Conservation (phyloP, 179 eudicot genomes). For the Corrigiola litoralis region DNA sequence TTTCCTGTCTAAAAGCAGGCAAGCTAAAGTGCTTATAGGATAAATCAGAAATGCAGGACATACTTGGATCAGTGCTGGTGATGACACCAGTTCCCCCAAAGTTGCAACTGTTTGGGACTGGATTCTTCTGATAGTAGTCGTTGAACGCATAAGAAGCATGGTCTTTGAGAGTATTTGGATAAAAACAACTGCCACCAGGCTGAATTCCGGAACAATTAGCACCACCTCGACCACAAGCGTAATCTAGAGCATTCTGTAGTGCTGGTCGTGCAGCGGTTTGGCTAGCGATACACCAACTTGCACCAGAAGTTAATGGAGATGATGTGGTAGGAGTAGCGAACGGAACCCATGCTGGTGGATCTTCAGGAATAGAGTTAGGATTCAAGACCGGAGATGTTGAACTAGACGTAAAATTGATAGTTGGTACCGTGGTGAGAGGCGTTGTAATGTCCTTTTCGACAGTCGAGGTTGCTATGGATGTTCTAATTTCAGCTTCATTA, state of each 20-base stretch:
- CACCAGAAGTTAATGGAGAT: constrained; percentile 36
- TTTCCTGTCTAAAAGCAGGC: too few species aligned
- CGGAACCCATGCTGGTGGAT: constrained; percentile 36
- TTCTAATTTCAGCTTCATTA: constrained; percentile 4
- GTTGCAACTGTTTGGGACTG: constrained; percentile 81
- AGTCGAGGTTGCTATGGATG: constrained; percentile 27
- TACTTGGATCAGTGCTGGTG: constrained; percentile 91
- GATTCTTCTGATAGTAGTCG: constrained; percentile 74
- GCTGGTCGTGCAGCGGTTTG: constrained; percentile 51
- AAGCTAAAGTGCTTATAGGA: background rate
- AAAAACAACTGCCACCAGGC: constrained; percentile 52
- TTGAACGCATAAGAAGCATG: constrained; percentile 93
- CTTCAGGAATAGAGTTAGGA: constrained; percentile 49
- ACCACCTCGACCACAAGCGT: constrained; percentile 75
- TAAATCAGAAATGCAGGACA: constrained; percentile 12
- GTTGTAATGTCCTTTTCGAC: constrained; percentile 68
- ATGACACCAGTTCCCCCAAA: constrained; percentile 74
- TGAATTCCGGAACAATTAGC: constrained; percentile 68
- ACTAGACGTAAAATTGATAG: constrained; percentile 32
- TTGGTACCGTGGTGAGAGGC: constrained; percentile 77
- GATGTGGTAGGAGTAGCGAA: constrained; percentile 30
- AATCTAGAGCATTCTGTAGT: constrained; percentile 69
- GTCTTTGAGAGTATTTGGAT: constrained; percentile 43
- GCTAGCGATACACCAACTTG: constrained; percentile 88
- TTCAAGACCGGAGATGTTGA: constrained; percentile 39